Conservation (phyloP, 2,329 filamentous ascomycete species). For the Aspergillus hiratsukae region DNA sequence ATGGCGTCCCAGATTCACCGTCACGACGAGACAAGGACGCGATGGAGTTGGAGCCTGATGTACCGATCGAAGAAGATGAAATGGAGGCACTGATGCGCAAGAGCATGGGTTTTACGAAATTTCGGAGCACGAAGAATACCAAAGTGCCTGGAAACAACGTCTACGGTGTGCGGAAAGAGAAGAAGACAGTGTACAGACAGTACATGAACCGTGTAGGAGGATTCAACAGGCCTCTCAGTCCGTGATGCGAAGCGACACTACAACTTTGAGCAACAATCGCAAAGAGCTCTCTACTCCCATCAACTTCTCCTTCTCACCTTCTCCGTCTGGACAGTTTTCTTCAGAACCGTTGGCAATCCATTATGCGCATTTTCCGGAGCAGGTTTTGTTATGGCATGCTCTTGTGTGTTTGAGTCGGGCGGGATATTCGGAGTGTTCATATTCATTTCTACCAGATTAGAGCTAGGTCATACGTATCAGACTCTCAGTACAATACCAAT, state of each 20-base stretch:
- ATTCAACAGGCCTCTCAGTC: conserved; percentile 49
- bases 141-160: conserved; percentile 85
- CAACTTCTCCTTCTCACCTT: neutral
- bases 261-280: neutral
- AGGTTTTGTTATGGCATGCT: neutral
- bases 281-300: neutral
- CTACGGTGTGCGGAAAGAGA: conserved; percentile 80
- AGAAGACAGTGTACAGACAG: conserved; percentile 91
- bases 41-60: conserved; percentile 43
- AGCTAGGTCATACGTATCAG: neutral
- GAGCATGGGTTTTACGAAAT: conserved; percentile 86
- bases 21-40: conserved; percentile 27
- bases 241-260: conserved; percentile 29
- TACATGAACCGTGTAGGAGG: conserved; percentile 67
- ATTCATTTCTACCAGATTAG: conserved; percentile 1
- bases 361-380: neutral
- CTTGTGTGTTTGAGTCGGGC: neutral
- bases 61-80: conserved; percentile 56
- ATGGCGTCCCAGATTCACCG: conserved; percentile 20
- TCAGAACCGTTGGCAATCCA: neutral
- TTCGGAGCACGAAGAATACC: conserved; percentile 80
- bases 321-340: neutral
- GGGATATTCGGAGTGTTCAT: neutral
- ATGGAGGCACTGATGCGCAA: conserved; percentile 70
- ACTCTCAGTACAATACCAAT: neutral